Percentiles rank a stretch among this genome's conserved stretches.
Conservation (phyloP, 108 stramenopile species). For the Cyclotella atomus region DNA sequence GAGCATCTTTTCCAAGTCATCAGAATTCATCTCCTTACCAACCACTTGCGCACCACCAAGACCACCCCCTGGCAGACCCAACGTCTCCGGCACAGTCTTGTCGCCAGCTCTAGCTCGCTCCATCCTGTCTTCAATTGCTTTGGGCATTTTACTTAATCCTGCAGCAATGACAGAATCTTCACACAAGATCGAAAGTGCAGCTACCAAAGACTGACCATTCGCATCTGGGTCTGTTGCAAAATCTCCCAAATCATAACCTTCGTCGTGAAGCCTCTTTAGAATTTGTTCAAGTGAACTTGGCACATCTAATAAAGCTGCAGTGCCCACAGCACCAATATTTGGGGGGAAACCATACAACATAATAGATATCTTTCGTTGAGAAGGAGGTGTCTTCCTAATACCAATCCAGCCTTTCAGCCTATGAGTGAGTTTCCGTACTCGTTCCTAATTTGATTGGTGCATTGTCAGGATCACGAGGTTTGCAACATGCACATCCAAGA, state of each 20-base stretch:
- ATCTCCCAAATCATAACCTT: constrained; percentile 80
- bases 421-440: constrained; percentile 69
- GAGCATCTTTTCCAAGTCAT: constrained; percentile 70
- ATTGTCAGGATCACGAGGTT: no score
- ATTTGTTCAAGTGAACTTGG: constrained; percentile 69
- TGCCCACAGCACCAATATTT: constrained; percentile 89
- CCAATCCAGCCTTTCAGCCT: constrained; percentile 66
- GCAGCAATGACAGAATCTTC: constrained; percentile 62
- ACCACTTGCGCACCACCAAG: constrained; percentile 67
- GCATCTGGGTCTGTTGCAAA: constrained; percentile 59
- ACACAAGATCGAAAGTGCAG: constrained; percentile 29
- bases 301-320: constrained; percentile 87
- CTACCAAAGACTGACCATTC: constrained; percentile 38
- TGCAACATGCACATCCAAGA: no score
- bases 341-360: constrained; percentile 88
- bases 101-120: constrained; percentile 61
- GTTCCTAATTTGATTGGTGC: no score
- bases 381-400: constrained; percentile 59
- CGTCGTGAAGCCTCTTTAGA: constrained; percentile 53
- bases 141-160: constrained; percentile 64
- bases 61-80: constrained; percentile 61
- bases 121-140: constrained; percentile 55
- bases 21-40: constrained; percentile 31
- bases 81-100: constrained; percentile 56
- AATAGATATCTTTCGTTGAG: constrained; percentile 67